A percentile compares a stretch with the other conserved stretches of the same genome.
These are phyloP conservation scores for Debaryomycetaceae sp. DNA, from an alignment of 1,139 yeast genomes.

Conservation along the genomic window DNA sequence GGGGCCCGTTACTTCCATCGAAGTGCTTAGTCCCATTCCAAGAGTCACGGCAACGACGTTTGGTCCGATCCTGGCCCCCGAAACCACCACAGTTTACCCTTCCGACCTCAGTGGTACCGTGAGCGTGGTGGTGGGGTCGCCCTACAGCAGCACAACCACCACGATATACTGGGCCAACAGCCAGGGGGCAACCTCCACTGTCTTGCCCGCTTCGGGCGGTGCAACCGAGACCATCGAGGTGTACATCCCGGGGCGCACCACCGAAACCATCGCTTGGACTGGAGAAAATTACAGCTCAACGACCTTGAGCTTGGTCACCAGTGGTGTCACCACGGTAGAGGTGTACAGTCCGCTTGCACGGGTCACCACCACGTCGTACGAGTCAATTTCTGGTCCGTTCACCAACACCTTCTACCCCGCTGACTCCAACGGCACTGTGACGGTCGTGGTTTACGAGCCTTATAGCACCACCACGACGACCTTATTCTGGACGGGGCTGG, in stretches of 20 bases:
- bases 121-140: slow-evolving; percentile 8
- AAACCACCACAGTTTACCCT: slow-evolving; percentile 6
- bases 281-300: no score
- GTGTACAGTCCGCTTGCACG: not conserved
- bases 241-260: no score
- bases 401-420: not conserved
- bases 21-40: no score
- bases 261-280: no score
- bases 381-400: no score
- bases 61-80: slow-evolving; percentile 9
- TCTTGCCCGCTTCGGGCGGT: no score
- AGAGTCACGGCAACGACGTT: slow-evolving; percentile 9
- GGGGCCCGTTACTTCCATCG: not conserved
- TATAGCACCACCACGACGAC: not conserved
- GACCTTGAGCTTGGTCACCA: no score
- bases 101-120: not conserved
- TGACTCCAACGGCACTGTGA: not conserved
- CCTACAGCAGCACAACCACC: slow-evolving; percentile 7
- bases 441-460: not conserved
- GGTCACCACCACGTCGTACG: slow-evolving; percentile 2
- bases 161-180: slow-evolving; percentile 8
- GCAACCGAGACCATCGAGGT: no score
- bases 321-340: slow-evolving; percentile 6
- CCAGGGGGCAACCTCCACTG: no score
- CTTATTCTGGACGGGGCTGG: not conserved